Base-by-base conservation (phyloP, 2,329 filamentous ascomycete genomes). In the Bipolaris gigantea region DNA sequence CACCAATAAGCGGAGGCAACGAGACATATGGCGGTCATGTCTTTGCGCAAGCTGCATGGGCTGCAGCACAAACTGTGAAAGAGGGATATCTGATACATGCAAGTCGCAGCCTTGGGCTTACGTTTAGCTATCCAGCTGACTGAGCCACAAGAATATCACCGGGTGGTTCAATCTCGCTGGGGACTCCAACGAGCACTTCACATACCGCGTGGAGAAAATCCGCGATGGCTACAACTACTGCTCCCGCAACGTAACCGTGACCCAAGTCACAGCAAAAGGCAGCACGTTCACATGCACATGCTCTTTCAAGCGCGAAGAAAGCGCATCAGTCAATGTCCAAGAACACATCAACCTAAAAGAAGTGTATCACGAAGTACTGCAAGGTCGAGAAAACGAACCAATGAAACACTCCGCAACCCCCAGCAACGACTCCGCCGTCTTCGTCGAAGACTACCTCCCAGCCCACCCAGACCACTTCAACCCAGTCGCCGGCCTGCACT, bases 21-120 rank as follows among this genome's bases (percentile, higher is more conserved):
- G 71, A 76, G 13, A 77, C 81, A 0, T 84, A 82, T 66, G 82
- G 82, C 11, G 81, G 82, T 1, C 81, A 85, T 70, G 81, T 83
- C 4, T 84, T 79, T 59, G 79, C 80, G n/a, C 82, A 84, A 66
- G 78, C 81, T 30, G 81, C 79, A 15, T 84, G 80, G 73, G 82
- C 82, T 15, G 82, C 82, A 8, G 78, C 79, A 8, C 79, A 83
- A 56, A 84, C 82, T 1, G 79, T 84, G 11, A 64, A 62, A 5
- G 69, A 74, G 25, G 81, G 80, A 2, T 79, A 81, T 45, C 64
- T 83, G 25, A 71, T 84, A 19, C 80, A 83, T 70, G 80, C 83
- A 71, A 65, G 39, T 41, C 25, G 13, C 9, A 27, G 8, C 21
- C 2, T 9, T 2, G 4, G 11, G 15, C 23, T 41, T 13, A n/a